A percentile compares a stretch with the other conserved stretches of the same genome.
Conservation (phyloP, 352 stramenopile genomes). For the Nothophytophthora sp. region DNA sequence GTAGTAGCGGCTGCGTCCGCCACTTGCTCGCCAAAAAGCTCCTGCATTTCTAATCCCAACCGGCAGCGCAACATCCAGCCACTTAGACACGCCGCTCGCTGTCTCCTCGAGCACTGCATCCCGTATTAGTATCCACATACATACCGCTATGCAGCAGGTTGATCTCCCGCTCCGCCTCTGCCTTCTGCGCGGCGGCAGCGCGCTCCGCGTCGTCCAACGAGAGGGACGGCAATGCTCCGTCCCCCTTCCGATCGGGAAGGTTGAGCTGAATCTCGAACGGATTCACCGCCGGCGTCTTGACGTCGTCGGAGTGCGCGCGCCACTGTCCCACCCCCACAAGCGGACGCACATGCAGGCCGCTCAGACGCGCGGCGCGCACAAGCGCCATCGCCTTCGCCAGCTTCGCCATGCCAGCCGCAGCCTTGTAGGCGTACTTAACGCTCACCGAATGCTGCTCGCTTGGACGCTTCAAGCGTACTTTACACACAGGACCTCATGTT, state of each 20-base stretch:
- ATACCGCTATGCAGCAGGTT: constrained; percentile 45
- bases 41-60: constrained; percentile 59
- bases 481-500: too few species aligned
- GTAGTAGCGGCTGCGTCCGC: constrained; percentile 20
- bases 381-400: not conserved
- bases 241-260: constrained; percentile 3
- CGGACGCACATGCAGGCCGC: not conserved
- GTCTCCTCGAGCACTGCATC: not conserved
- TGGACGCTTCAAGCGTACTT: too few species aligned
- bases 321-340: not conserved
- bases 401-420: not conserved
- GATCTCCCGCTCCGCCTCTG: constrained; percentile 31
- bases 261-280: constrained; percentile 63
- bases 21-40: constrained; percentile 47
- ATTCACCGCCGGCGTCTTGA: constrained; percentile 18
- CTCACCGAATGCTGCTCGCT: too few species aligned
- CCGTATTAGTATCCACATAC: not conserved
- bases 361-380: not conserved
- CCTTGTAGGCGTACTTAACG: too few species aligned
- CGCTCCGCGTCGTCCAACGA: constrained; percentile 15
- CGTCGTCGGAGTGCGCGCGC: not conserved
- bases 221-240: too few species aligned
- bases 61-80: not conserved
- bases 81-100: not conserved
- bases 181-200: constrained; percentile 18